A percentile compares a stretch with the other conserved stretches of the same genome.
Conservation (phyloP, 768 basidiomycete genomes). For the Pleurotus eryngii region DNA sequence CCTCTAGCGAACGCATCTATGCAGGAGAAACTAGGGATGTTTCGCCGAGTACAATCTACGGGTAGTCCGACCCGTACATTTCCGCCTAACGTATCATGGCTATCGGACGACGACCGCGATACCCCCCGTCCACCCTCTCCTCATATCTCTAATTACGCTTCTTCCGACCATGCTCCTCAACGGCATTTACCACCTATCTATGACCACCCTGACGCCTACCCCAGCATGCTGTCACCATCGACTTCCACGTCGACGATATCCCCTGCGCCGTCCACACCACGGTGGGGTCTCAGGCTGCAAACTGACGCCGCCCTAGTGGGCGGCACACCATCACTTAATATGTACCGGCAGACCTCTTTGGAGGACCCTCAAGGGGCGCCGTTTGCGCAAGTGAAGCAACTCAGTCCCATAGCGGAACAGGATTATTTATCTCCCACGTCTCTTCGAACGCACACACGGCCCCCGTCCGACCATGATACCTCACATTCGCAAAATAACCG, state of each 20-base stretch:
- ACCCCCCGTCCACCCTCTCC: background rate
- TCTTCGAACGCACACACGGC: conserved; percentile 29
- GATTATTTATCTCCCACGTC: conserved; percentile 55
- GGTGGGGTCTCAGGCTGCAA: conserved; percentile 28
- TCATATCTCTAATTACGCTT: background rate
- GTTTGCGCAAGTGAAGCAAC: conserved; percentile 42
- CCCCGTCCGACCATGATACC: conserved; percentile 11
- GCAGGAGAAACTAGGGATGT: no score
- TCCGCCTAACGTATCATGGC: conserved; percentile 40
- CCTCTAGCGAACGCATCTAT: no score
- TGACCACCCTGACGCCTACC: conserved; percentile 1
- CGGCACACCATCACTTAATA: conserved; percentile 41
- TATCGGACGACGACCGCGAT: conserved; percentile 7
- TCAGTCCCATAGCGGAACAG: conserved; percentile 66
- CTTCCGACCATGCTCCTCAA: background rate
- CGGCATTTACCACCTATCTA: background rate
- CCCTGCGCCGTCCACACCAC: conserved; percentile 15
- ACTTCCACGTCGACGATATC: conserved; percentile 16
- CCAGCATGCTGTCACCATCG: conserved; percentile 20
- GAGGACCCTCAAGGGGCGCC: conserved; percentile 31
- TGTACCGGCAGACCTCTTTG: conserved; percentile 26
- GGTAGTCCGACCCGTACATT: conserved; percentile 25
- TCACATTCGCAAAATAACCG: conserved; percentile 21
- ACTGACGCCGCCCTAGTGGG: conserved; percentile 25
- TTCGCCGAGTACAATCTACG: background rate